Percentiles rank a stretch among this genome's conserved stretches.
Evolutionary conservation across 352 stramenopile species (phyloP).

Genomic region (Phytophthora pini): DNA sequence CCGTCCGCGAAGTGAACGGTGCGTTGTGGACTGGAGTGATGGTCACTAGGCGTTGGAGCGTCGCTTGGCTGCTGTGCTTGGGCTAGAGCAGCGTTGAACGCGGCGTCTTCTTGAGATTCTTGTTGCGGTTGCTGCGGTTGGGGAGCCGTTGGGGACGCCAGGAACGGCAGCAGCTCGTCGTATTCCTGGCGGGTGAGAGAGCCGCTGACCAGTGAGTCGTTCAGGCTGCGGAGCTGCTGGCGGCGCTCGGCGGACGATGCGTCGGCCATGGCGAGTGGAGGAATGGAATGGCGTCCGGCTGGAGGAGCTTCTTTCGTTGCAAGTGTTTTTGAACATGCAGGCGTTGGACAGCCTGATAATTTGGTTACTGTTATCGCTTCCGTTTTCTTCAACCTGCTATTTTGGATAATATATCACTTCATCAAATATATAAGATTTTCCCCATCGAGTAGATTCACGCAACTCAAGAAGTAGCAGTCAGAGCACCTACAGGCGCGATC

Average conservation of each 20-base stretch:
- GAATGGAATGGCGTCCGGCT: conserved; percentile 12
- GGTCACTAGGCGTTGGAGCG: conserved; percentile 3
- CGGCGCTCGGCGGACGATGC: conserved; percentile 17
- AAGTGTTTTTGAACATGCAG: conserved; percentile 2
- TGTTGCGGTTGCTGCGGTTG: conserved; percentile 10
- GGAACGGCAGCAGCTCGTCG: conserved; percentile 48
- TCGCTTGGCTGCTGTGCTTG: conserved; percentile 16
- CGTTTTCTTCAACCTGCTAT: no score
- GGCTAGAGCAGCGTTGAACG: conserved; percentile 9
- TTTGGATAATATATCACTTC: no score
- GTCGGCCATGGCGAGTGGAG: conserved; percentile 22
- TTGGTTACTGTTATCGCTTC: no score
- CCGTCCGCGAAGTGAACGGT: conserved; percentile 30
- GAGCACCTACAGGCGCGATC: no score
- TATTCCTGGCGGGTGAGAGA: conserved; percentile 45
- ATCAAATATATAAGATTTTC: no score
- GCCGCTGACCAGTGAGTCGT: conserved; percentile 40
- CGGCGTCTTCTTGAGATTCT: conserved; percentile 17
- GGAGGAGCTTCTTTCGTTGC: conserved; percentile 3
- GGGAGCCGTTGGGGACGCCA: conserved; percentile 23
- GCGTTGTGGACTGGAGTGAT: conserved; percentile 12
- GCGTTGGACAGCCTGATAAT: conserved; percentile 34
- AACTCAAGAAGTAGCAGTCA: no score
- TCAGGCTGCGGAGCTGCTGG: conserved; percentile 45
- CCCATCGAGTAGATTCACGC: no score